Conservation (phyloP, 495 filamentous ascomycete species). For the Daldinia loculata region DNA sequence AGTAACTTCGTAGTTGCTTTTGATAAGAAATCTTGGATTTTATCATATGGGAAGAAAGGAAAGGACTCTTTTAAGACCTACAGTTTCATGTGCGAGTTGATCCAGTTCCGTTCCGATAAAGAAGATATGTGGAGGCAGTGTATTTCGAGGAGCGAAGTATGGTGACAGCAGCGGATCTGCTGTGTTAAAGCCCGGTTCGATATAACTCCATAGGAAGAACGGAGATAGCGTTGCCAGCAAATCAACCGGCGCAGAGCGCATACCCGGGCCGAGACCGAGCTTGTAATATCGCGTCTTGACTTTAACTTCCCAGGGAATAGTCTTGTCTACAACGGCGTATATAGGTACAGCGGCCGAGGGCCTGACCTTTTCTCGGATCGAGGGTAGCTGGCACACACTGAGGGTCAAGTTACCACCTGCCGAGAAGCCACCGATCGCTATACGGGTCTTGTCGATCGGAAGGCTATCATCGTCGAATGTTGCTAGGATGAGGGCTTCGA, state of each 20-base stretch:
- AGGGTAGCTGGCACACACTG: slow-evolving; percentile 41
- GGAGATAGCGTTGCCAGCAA: slow-evolving; percentile 31
- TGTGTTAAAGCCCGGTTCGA: slow-evolving; percentile 31
- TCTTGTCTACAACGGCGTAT: slow-evolving; percentile 48
- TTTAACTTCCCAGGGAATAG: slow-evolving; percentile 27
- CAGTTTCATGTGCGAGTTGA: slow-evolving; percentile 46
- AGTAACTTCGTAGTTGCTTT: background rate
- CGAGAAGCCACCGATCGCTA: slow-evolving; percentile 49
- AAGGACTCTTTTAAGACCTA: background rate
- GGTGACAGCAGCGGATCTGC: slow-evolving; percentile 48
- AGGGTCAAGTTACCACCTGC: slow-evolving; percentile 52
- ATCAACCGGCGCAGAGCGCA: slow-evolving; percentile 39
- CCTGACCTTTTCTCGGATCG: slow-evolving; percentile 34
- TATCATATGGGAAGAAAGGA: background rate
- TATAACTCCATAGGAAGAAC: slow-evolving; percentile 49
- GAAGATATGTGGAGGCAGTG: slow-evolving; percentile 50
- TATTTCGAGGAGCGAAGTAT: slow-evolving; percentile 38
- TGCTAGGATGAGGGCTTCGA: slow-evolving; percentile 45
- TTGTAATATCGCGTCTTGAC: slow-evolving; percentile 45
- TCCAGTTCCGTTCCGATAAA: slow-evolving; percentile 65
- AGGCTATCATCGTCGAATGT: slow-evolving; percentile 43
- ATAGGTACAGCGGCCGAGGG: slow-evolving; percentile 47
- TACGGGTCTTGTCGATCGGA: slow-evolving; percentile 47
- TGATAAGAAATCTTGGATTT: background rate
- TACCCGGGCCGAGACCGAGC: slow-evolving; percentile 39